Evolutionary conservation across 2,329 filamentous ascomycete genomes (phyloP).

Genomic region (Xylaria sp.): DNA sequence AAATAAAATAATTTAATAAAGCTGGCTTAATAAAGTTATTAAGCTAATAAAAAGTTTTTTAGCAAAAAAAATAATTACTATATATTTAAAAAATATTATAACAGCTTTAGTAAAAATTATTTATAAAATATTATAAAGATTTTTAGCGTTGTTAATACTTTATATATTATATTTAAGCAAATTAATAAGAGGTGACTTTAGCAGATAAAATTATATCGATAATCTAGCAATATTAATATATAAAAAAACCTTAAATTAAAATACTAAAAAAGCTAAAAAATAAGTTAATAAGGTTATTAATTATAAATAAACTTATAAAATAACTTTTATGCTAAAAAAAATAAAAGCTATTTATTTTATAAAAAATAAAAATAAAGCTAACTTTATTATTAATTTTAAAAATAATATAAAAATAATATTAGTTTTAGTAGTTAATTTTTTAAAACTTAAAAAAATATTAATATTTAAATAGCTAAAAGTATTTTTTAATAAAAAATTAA

Average conservation of each 20-base stretch:
- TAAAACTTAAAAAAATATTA: conserved; percentile 6
- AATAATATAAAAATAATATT: conserved; percentile 10
- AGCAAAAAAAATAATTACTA: conserved; percentile 17
- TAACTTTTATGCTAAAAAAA: conserved; percentile 13
- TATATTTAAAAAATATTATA: conserved; percentile 28
- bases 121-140: no score
- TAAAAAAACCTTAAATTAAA: conserved; percentile 26
- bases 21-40: background rate
- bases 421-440: background rate
- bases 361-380: background rate
- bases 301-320: conserved; percentile 19
- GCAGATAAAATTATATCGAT: conserved; percentile 18
- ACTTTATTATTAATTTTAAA: conserved; percentile 11
- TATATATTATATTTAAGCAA: no score
- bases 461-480: background rate
- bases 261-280: conserved; percentile 8
- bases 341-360: conserved; percentile 27
- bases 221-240: conserved; percentile 9
- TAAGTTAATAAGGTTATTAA: conserved; percentile 16
- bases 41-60: conserved; percentile 27
- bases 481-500: conserved; percentile 19
- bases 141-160: no score
- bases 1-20: conserved; percentile 23
- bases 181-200: no score
- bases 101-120: background rate